Evolutionary conservation across 495 filamentous ascomycete genomes (phyloP), one percentile per base, ranked within the genome.

Genomic region (Penicillium turbatum): DNA sequence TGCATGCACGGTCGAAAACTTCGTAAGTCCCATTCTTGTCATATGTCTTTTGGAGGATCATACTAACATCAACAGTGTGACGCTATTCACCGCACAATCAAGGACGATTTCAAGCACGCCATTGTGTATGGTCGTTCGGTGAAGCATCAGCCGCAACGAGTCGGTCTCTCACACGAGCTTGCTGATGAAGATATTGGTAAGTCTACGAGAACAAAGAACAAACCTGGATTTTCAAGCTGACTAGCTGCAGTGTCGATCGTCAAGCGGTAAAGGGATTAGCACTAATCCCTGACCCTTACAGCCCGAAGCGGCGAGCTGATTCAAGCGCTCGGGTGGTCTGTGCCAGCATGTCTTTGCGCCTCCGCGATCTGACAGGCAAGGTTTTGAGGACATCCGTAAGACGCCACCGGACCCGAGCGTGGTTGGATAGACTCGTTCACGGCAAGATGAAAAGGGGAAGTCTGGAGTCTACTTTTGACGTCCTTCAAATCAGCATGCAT

Each of bases 91-190:
- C 88, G 90, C 68, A 91, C 84, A 30, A 98, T 98, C 64, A 81
- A 95, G 50, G 93, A 98, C 65, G 86, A 96, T 60, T 98, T 98
- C 81, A 93, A 90, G 75, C 79, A 83, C 31, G 93, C 93, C 15
- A 85, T 98, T 70, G 93, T 98, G 41, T 98, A 97, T 72, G 93
- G 93, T 46, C 90, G 90, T 61, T 96, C 91, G 36, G 93, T 98
- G 34, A 97, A 96, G 80, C 93, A 98, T 76, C 93, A 98, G 73
- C 93, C 93, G 56, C 95, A 97, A 75, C 82, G 90, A 55, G 93
- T 98, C 54, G 93, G 93, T 50, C 80, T 98, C 53, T 72, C 83
- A 17, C 93, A 98, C 70, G 89, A 96, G 77, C 78, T 98, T 61
- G 88, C 82, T 42, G 93, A 98, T 71, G 93, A 97, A 73, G 93